Base-by-base conservation (phyloP, 805 yeast species). In the Wickerhamomyces hampshirensis region DNA sequence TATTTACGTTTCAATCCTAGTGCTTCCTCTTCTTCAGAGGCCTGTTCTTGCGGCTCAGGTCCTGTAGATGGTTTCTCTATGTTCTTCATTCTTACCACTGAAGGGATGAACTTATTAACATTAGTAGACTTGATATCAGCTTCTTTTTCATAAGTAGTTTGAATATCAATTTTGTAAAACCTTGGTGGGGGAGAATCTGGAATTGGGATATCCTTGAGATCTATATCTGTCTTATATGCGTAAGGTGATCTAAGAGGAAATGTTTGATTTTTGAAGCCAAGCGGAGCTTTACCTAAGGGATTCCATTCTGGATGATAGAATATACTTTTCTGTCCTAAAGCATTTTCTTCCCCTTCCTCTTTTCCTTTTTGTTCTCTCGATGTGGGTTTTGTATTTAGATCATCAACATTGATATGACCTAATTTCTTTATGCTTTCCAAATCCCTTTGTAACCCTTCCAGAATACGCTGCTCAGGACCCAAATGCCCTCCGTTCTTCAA, bases 301-400 rank as follows among this genome's bases (percentile, higher is more conserved):
- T 80, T 80, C 62, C 82, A 68, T 42, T 80, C 84, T 5, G 80
- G 77, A 46, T 80, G 81, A 55, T 74, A 78, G 50, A 72, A 80
- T 2, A 77, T 62, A 6, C 84, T 77, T 26, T 65, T 58, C 19
- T 46, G 49, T 2, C 78, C 80, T 47, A 73, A 57, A 50, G 63
- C 42, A 39, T 18, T 21, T 1, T 21, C 23, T 8, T 26, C 32
- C 2, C 17, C 15, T 28, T 23, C 26, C n/a, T 17, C 19, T 27
- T 30, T 26, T 31, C 6, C 21, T 13, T 11, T 23, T 24, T 31
- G 33, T 18, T 12, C 26, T 5, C 10, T 35, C 24, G 30, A n/a
- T 10, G 23, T 30, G 10, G 14, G 11, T 14, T 26, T 23, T 23
- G 23, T 11, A 11, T 10, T n/a, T 26, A 14, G 11, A 16, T 11